Conservation (phyloP, 306 rosid genomes). For the Trifolium dubium region DNA sequence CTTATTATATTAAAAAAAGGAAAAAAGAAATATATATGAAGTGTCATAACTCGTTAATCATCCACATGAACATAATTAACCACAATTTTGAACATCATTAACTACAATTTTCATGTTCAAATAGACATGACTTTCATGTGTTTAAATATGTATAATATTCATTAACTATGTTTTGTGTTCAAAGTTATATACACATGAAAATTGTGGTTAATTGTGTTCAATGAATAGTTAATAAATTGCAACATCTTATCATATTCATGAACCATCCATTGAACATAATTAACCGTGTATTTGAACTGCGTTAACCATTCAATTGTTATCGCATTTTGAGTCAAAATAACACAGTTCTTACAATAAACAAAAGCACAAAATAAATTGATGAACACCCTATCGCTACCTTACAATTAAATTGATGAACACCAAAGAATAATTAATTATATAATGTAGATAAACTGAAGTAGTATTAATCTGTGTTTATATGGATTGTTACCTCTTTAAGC, state of each 20-base stretch:
- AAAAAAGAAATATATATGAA: no score
- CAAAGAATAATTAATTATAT: not conserved
- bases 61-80: not conserved
- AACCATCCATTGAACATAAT: not conserved
- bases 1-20: no score
- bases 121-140: not conserved
- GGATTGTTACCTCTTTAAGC: conserved; percentile 55
- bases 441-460: not conserved
- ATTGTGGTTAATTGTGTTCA: not conserved
- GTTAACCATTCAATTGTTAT: not conserved
- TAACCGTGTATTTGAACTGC: not conserved
- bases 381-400: not conserved
- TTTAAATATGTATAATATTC: not conserved
- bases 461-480: conserved; percentile 5
- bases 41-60: not conserved
- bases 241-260: not conserved
- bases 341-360: not conserved
- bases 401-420: conserved; percentile 4
- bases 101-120: not conserved
- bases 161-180: not conserved
- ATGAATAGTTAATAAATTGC: not conserved
- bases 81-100: not conserved
- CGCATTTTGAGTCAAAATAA: not conserved
- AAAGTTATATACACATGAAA: not conserved
- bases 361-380: not conserved